Conservation (phyloP, 1,284 basidiomycete species). For the Irpex sp. region DNA sequence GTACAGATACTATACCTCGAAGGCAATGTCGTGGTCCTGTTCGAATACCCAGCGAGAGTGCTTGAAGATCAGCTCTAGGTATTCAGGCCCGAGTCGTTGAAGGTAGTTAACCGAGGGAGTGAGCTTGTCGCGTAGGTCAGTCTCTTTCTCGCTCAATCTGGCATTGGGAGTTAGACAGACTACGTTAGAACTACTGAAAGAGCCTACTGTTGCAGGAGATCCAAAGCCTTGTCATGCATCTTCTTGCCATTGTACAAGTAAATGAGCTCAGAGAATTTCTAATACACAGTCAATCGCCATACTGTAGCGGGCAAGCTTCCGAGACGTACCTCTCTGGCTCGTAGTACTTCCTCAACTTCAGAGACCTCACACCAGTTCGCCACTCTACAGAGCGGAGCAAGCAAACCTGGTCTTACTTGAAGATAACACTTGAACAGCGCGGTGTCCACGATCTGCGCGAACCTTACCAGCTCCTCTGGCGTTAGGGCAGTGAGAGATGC, state of each 20-base stretch:
- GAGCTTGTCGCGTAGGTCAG: slow-evolving; percentile 77
- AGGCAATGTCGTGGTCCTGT: slow-evolving; percentile 65
- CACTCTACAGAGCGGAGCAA: slow-evolving; percentile 87
- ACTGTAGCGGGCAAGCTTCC: neutral
- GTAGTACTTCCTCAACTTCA: slow-evolving; percentile 89
- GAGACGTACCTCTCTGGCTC: slow-evolving; percentile 67
- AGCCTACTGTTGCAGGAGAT: slow-evolving; percentile 75
- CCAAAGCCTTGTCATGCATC: slow-evolving; percentile 90
- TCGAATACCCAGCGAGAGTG: slow-evolving; percentile 85
- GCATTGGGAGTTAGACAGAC: neutral
- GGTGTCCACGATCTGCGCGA: slow-evolving; percentile 94
- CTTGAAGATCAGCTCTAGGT: slow-evolving; percentile 77
- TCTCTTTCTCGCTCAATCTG: slow-evolving; percentile 79
- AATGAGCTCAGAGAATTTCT: slow-evolving; percentile 91
- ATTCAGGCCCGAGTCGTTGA: slow-evolving; percentile 82
- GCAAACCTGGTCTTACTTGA: slow-evolving; percentile 75
- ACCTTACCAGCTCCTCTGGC: slow-evolving; percentile 78
- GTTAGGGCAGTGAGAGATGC: slow-evolving; percentile 66
- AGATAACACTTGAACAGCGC: slow-evolving; percentile 94
- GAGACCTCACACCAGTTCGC: slow-evolving; percentile 97
- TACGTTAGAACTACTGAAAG: neutral
- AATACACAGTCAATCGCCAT: slow-evolving; percentile 4
- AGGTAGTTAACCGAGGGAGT: slow-evolving; percentile 87
- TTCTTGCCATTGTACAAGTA: slow-evolving; percentile 93
- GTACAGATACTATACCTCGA: slow-evolving; percentile 52